Evolutionary conservation across 208 protist species (phyloP), one percentile per base, ranked within the genome.

Genomic region (Acanthamoeba triangularis): DNA sequence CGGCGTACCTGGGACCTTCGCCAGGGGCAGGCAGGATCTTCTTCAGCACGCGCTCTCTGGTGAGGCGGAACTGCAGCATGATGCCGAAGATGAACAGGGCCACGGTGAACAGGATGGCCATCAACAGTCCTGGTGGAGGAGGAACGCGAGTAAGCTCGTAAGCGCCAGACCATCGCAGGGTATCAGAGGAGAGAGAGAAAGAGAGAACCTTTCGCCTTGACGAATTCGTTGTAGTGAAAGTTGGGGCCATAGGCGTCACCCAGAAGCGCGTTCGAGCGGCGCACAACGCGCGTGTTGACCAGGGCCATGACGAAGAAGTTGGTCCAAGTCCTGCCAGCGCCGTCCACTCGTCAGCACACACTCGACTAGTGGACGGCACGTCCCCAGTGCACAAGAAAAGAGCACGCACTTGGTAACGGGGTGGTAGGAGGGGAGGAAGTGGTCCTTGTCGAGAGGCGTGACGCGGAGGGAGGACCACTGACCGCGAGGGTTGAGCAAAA

Each of bases 231-330:
- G n/a, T 95, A 91, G 84, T 78, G 84, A 52, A 94, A 94, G 52
- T 87, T 16, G 35, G 33, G 59, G 2, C 85, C 94, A 52, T 96
- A 96, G 65, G 37, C 90, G 35, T 95, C 52, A 11, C 85, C 52
- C 47, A 90, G 49, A 10, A 94, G 88, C 18, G 85, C 91, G 49
- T 80, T 35, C 30, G 69, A 67, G 44, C 95, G 95, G 18, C 92
- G 52, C 92, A 96, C 95, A 14, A 95, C 93, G 78, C 37, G 33
- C 6, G 95, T 80, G 82, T 96, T 95, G 5, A 90, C 54, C 7
- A 20, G 54, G 25, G 95, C 90, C 95, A 96, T 95, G 16, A 94
- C 1, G 65, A 96, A 96, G 10, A 59, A 30, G 35, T 2, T 41
- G 8, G 78, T 69, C 94, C 65, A 94, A 23, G 37, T 87, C n/a